phyloP scores from a whole-genome alignment of 768 basidiomycete species.

The Russula abietina region DNA sequence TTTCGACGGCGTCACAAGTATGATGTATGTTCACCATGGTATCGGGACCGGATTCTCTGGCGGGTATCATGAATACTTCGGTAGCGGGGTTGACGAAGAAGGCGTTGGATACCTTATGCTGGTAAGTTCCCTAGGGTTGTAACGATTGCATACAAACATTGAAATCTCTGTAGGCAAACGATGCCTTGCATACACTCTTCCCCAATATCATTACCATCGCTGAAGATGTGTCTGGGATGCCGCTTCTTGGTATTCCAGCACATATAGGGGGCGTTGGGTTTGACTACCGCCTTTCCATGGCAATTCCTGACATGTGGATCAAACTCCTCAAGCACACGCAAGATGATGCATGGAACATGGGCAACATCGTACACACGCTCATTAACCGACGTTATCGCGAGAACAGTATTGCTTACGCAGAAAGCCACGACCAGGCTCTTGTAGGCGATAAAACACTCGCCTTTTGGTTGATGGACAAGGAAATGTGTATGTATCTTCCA shows the following conservation, averaged over 20 bases:
- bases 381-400: constrained; percentile 86
- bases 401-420: constrained; percentile 88
- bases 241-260: constrained; percentile 78
- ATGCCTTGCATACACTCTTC: constrained; percentile 76
- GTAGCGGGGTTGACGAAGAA: constrained; percentile 74
- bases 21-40: constrained; percentile 99
- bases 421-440: constrained; percentile 96
- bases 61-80: constrained; percentile 98
- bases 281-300: constrained; percentile 98
- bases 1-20: constrained; percentile 98
- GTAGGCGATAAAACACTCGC: constrained; percentile 98
- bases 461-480: constrained; percentile 99
- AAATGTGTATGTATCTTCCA: constrained; percentile 75
- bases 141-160: background rate
- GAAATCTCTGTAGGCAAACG: constrained; percentile 68
- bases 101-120: constrained; percentile 96
- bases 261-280: constrained; percentile 87
- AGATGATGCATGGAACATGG: constrained; percentile 87
- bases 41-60: constrained; percentile 98
- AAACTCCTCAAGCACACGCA: constrained; percentile 89
- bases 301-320: constrained; percentile 99
- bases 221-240: constrained; percentile 99
- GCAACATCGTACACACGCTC: constrained; percentile 80
- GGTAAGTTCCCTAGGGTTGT: constrained; percentile 43
- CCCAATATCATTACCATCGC: constrained; percentile 86